These are phyloP conservation scores for Alloteropsis angusta DNA, from an alignment of 202 grass and related monocot genomes.

Conservation along the genomic window DNA sequence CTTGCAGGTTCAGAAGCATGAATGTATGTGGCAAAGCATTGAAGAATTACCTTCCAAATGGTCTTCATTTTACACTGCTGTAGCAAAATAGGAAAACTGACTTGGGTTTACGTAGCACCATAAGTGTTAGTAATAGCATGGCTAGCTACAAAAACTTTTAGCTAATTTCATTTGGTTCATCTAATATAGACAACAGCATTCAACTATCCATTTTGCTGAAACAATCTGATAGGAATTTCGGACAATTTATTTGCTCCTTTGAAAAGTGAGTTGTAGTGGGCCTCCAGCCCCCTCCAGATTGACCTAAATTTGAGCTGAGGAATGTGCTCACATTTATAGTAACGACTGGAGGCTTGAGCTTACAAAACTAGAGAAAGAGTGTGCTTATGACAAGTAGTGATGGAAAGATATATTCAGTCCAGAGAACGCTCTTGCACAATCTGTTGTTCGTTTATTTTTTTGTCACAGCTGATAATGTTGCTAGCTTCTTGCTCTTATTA, in stretches of 20 bases:
- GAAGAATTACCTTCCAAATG: background rate
- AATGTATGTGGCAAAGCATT: background rate
- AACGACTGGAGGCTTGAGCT: background rate
- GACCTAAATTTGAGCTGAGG: background rate
- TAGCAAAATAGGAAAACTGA: background rate
- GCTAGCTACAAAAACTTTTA: background rate
- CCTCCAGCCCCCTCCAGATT: background rate
- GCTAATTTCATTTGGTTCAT: background rate
- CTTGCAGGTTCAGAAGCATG: constrained; percentile 20
- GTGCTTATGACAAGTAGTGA: background rate
- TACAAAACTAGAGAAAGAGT: background rate
- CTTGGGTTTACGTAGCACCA: background rate
- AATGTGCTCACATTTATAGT: background rate
- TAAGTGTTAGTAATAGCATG: constrained; percentile 14
- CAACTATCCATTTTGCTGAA: background rate
- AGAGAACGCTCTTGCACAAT: background rate
- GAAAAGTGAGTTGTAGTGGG: background rate
- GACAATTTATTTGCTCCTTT: background rate
- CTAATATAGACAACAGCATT: background rate
- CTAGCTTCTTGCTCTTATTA: background rate
- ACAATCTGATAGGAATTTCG: background rate
- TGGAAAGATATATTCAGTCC: background rate
- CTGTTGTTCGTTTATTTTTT: background rate
- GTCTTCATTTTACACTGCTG: background rate
- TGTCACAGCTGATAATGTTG: no score